phyloP scores from a whole-genome alignment of 2,329 filamentous ascomycete species.

The Cadophora malorum region DNA sequence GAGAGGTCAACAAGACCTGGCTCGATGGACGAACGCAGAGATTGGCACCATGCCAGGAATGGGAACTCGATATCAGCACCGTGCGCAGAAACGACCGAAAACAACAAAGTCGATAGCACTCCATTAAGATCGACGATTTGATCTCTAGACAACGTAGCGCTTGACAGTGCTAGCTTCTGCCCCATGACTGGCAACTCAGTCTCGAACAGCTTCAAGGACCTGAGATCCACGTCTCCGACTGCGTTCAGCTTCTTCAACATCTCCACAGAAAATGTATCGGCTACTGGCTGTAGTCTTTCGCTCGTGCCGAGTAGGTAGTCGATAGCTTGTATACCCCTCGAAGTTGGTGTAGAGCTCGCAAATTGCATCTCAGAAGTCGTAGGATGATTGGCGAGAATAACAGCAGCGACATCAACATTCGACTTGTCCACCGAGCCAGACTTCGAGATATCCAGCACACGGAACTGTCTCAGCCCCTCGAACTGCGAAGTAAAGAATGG shows the following conservation, averaged over 20 bases:
- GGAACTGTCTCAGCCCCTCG: slow-evolving; percentile 59
- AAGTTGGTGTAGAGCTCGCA: slow-evolving; percentile 35
- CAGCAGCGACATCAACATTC: slow-evolving; percentile 33
- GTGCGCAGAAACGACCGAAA: slow-evolving; percentile 37
- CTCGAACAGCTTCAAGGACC: slow-evolving; percentile 67
- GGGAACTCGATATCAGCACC: slow-evolving; percentile 23
- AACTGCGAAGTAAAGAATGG: slow-evolving; percentile 63
- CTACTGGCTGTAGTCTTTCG: slow-evolving; percentile 52
- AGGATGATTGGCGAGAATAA: slow-evolving; percentile 43
- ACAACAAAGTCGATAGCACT: slow-evolving; percentile 35
- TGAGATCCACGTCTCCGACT: slow-evolving; percentile 60
- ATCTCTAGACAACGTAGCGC: slow-evolving; percentile 49
- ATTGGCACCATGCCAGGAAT: slow-evolving; percentile 11
- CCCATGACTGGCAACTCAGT: slow-evolving; percentile 68
- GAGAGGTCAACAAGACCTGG: slow-evolving; percentile 4
- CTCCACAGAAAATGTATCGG: slow-evolving; percentile 55
- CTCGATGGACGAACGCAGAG: not conserved
- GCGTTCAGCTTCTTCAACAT: slow-evolving; percentile 62
- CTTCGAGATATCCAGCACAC: slow-evolving; percentile 33
- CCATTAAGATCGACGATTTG: slow-evolving; percentile 54
- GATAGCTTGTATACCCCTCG: slow-evolving; percentile 38
- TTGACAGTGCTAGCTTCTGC: slow-evolving; percentile 48
- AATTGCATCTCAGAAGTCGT: slow-evolving; percentile 43
- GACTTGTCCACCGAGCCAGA: not conserved
- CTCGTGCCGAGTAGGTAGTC: slow-evolving; percentile 43